Base-by-base conservation (phyloP, 345 rosid genomes). In the Ricinus communis region DNA sequence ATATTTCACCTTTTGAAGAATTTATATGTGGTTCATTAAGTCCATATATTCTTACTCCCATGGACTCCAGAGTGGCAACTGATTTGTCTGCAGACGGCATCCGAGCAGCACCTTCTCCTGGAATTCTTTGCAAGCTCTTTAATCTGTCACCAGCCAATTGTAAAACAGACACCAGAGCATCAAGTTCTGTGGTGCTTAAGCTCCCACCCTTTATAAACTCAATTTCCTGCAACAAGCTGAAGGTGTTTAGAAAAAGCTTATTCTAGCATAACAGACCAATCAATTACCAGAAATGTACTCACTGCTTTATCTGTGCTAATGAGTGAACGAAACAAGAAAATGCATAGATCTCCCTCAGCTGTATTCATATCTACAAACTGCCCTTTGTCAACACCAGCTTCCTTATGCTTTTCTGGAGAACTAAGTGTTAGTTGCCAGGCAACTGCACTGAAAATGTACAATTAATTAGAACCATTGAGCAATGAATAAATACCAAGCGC, bases 21-120 rank as follows among this genome's bases (percentile, higher is more conserved):
- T 71, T 81, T 51, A 65, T 36, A 62, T 47, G 82, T 63, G 90
- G 79, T 69, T 80, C 82, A 73, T 86, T 74, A 77, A 90, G 83
- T 57, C 98, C 98, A 77, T 91, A 91, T 52, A 93, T 77, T 81
- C 77, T 83, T 70, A 93, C 93, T 55, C 98, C 98, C 96, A 90
- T 90, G 8, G 93, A 76, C 83, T 91, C 86, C 66, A 93, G 74
- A 57, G 82, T 75, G 15, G 91, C 71, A 63, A 91, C 77, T 30
- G 88, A 76, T 68, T 89, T 87, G 49, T 89, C 88, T 2, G 71
- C 61, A 46, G 88, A 71, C 46, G 87, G 66, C 62, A 79, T 77
- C 71, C 65, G 81, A 53, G 77, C 16, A 19, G 71, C 68, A 72
- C 84, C 79, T 62, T 78, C 88, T 53, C 77, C 83, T 0, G 82